These are phyloP conservation scores for Heterobasidion parviporum DNA, from an alignment of 1,284 basidiomycete genomes.

Conservation along the genomic window DNA sequence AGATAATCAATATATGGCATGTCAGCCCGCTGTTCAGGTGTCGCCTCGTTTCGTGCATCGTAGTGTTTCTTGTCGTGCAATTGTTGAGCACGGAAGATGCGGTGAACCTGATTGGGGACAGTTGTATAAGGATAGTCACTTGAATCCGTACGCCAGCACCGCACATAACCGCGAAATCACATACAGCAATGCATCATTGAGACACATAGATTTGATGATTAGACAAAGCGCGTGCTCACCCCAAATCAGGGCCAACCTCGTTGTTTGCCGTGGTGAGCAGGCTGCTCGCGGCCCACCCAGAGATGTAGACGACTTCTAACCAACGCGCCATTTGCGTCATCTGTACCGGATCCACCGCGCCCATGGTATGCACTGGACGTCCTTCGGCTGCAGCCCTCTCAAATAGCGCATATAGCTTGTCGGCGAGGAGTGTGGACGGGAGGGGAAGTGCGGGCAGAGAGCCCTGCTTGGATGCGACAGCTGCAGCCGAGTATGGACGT, in stretches of 20 bases:
- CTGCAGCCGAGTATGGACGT: constrained; percentile 71
- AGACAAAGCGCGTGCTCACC: constrained; percentile 40
- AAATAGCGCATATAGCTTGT: constrained; percentile 74
- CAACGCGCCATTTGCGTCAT: constrained; percentile 97
- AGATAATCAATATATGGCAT: constrained; percentile 83
- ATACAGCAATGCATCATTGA: not conserved
- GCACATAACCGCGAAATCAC: constrained; percentile 1
- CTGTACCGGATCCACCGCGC: constrained; percentile 87
- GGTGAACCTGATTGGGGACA: constrained; percentile 87
- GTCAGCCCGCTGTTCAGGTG: constrained; percentile 55
- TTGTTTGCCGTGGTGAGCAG: constrained; percentile 86
- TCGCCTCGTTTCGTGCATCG: constrained; percentile 70
- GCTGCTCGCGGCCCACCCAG: constrained; percentile 89
- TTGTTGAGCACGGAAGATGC: constrained; percentile 80
- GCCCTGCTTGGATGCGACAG: constrained; percentile 84
- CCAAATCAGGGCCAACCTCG: constrained; percentile 97
- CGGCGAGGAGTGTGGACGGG: constrained; percentile 70
- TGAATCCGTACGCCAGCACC: not conserved
- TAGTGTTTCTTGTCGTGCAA: constrained; percentile 84
- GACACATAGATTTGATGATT: not conserved
- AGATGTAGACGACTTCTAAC: constrained; percentile 93
- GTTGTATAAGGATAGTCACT: constrained; percentile 93
- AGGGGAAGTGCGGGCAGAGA: constrained; percentile 75
- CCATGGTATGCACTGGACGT: constrained; percentile 78
- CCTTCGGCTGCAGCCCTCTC: constrained; percentile 55